phyloP scores from a whole-genome alignment of 1,284 basidiomycete species.

The Sphagnurus paluster region DNA sequence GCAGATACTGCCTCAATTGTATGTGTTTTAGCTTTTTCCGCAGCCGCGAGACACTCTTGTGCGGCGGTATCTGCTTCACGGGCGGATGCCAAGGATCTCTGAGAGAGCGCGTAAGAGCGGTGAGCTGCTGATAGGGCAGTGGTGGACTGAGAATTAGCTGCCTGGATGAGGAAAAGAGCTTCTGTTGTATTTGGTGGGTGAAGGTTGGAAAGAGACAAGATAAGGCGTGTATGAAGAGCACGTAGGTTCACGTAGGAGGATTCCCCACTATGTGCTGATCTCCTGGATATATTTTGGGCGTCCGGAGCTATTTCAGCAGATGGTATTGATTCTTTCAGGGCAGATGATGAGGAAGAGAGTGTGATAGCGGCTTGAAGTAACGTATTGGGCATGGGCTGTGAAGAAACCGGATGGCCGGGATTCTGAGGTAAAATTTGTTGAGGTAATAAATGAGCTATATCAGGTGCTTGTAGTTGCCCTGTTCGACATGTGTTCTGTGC shows the following conservation, averaged over 20 bases:
- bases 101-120: constrained; percentile 20
- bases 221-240: constrained; percentile 19
- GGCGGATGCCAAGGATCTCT: constrained; percentile 24
- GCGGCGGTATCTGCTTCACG: constrained; percentile 20
- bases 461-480: neutral
- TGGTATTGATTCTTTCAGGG: neutral
- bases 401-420: neutral
- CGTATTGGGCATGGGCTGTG: neutral
- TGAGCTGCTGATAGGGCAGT: constrained; percentile 17
- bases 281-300: neutral
- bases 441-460: neutral
- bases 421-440: neutral
- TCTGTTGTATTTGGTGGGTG: constrained; percentile 15
- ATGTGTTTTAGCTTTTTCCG: constrained; percentile 22
- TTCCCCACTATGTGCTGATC: neutral
- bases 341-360: neutral
- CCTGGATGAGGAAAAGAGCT: constrained; percentile 19
- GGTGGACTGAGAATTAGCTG: constrained; percentile 16
- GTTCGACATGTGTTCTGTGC: neutral
- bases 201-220: constrained; percentile 18
- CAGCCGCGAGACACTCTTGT: constrained; percentile 20
- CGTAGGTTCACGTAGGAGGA: constrained; percentile 17
- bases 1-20: constrained; percentile 21
- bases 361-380: neutral
- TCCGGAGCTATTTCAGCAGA: neutral